Percentiles rank a stretch among this genome's conserved stretches.
These are phyloP conservation scores for Paramecium caudatum DNA, from an alignment of 73 alveolate species.

Conservation along the genomic window DNA sequence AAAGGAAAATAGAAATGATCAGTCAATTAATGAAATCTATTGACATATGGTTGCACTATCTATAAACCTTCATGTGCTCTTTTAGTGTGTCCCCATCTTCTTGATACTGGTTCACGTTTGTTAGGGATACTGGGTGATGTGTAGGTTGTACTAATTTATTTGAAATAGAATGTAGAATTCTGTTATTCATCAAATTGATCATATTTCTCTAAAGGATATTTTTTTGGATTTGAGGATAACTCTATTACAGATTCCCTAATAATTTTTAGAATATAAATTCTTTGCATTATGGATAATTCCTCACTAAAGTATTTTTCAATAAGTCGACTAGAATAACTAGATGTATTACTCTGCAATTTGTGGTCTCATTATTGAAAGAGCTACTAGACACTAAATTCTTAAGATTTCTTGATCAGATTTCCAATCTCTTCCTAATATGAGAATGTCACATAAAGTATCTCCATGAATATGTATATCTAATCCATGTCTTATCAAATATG, in stretches of 20 bases:
- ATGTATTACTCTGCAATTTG: neutral
- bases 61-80: constrained; percentile 38
- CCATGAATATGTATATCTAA: constrained; percentile 53
- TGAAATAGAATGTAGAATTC: constrained; percentile 17
- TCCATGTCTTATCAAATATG: constrained; percentile 57
- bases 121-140: neutral
- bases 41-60: constrained; percentile 29
- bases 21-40: constrained; percentile 35
- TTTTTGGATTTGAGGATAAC: constrained; percentile 36
- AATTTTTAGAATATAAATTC: constrained; percentile 11
- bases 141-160: constrained; percentile 14
- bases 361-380: constrained; percentile 11
- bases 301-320: constrained; percentile 43
- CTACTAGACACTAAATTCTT: neutral
- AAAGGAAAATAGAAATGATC: constrained; percentile 47
- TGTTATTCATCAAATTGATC: neutral
- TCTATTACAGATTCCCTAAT: constrained; percentile 33
- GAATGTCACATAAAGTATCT: constrained; percentile 12
- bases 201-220: constrained; percentile 27
- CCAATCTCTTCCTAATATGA: neutral
- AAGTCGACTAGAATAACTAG: no score
- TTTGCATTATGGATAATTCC: neutral
- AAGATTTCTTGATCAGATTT: neutral
- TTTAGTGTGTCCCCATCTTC: constrained; percentile 71
- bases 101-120: neutral